Conservation (phyloP, 2,329 filamentous ascomycete species). For the Arthrobotrys sphaeroides region DNA sequence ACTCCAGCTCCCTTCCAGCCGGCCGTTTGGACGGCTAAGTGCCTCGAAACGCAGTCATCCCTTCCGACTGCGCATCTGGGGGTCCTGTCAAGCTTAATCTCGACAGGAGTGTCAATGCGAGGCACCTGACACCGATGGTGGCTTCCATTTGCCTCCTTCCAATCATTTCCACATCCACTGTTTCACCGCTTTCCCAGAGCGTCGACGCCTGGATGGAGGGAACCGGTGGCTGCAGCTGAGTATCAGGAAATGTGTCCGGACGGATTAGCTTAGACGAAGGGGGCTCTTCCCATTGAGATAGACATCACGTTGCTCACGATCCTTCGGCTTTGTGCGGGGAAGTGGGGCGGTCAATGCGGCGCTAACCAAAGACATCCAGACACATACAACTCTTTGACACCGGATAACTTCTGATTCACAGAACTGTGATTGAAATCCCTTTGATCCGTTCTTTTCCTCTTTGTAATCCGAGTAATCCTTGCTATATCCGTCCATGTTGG, state of each 20-base stretch:
- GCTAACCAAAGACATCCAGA: constrained; percentile 30
- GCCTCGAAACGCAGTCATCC: constrained; percentile 12
- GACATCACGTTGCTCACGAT: constrained; percentile 50
- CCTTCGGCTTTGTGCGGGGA: constrained; percentile 52
- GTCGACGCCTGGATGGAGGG: background rate
- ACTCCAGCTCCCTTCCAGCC: constrained; percentile 38
- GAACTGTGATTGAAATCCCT: background rate
- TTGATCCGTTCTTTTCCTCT: constrained; percentile 12
- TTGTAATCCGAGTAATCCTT: no score
- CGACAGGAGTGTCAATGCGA: constrained; percentile 8
- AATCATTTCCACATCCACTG: constrained; percentile 19
- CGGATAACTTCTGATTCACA: constrained; percentile 7
- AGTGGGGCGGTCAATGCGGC: constrained; percentile 36
- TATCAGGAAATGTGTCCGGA: background rate
- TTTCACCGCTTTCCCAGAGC: constrained; percentile 28
- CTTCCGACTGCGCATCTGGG: constrained; percentile 34
- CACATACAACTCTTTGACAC: constrained; percentile 18
- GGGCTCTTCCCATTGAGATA: constrained; percentile 23
- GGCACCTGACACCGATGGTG: constrained; percentile 30
- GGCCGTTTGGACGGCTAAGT: constrained; percentile 31
- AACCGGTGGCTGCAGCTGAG: background rate
- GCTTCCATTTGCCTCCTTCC: constrained; percentile 34
- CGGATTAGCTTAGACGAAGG: constrained; percentile 21
- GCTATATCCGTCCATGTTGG: no score
- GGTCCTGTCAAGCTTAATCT: constrained; percentile 41